Base-by-base conservation (phyloP, 768 basidiomycete species). In the Lentinus tigrinus region DNA sequence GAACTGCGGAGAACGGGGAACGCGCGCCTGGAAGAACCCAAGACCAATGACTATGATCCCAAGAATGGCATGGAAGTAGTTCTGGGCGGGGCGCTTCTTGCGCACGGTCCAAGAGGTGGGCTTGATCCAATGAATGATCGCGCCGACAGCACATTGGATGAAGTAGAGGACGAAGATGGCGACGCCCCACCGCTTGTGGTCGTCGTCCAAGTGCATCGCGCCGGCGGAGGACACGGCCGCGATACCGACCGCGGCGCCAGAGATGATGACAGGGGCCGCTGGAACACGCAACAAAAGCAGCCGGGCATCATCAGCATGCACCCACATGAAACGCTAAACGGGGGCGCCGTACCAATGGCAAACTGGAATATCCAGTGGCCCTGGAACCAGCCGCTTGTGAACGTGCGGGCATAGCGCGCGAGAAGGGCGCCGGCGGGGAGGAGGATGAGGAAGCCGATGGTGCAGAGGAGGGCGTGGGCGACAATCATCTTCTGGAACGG, bases 351-450 rank as follows among this genome's bases (percentile, higher is more conserved):
- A 67, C 67, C 63, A 38, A 87, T 61, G 52, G 78, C 54, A 47
- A 82, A 64, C 59, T 85, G 84, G 58, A 83, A 74, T 39, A 75
- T 58, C 69, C 72, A 79, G 63, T 83, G 86, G 3, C 70, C 75
- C 62, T 52, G 58, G 43, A 69, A 77, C 67, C 67, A 83, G 77
- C 65, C 72, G 38, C 68, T 71, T 24, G 74, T 80, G 61, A 78
- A 80, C 8, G 83, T 85, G 49, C 85, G 76, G 14, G 76, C 66
- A 61, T 79, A 85, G 57, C 85, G 77, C 26, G 81, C 80, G 42
- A 84, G 70, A 60, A 87, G 70, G 11, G 75, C 77, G n/a, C 86
- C 85, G 28, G 81, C 56, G 3, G 85, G 86, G 9, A 88, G 75
- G 17, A 87, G 63, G 49, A 85, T 70, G 47, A 87, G 70, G 66